Conservation (phyloP, 176 grass and related monocot species). For the sorghum (Sorghum bicolor) region Sorghum_bicolor_NCBIv3 NC_012875.2:56139001-56139500, state of each 20-base stretch:
- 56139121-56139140: background rate
- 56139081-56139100: constrained; percentile 54
- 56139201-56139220: too few species aligned
- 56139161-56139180: too few species aligned
- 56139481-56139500: constrained; percentile 63
- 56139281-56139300: constrained; percentile 74
- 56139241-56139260: constrained; percentile 66
- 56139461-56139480: constrained; percentile 56
- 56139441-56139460: constrained; percentile 56
- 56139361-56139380: constrained; percentile 66
- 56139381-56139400: constrained; percentile 62
- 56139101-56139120: constrained; percentile 81
- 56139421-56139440: constrained; percentile 66
- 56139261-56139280: constrained; percentile 60
- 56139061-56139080: constrained; percentile 70
- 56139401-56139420: constrained; percentile 58
- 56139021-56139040: constrained; percentile 78
- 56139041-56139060: constrained; percentile 82
- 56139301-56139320: constrained; percentile 27
- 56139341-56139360: constrained; percentile 64
- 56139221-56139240: background rate
- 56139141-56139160: too few species aligned
- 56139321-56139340: constrained; percentile 53
- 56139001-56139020: constrained; percentile 56
- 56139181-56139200: too few species aligned